These are phyloP conservation scores for Rosa chinensis DNA, from an alignment of 306 rosid species.

Conservation along the genomic window DNA sequence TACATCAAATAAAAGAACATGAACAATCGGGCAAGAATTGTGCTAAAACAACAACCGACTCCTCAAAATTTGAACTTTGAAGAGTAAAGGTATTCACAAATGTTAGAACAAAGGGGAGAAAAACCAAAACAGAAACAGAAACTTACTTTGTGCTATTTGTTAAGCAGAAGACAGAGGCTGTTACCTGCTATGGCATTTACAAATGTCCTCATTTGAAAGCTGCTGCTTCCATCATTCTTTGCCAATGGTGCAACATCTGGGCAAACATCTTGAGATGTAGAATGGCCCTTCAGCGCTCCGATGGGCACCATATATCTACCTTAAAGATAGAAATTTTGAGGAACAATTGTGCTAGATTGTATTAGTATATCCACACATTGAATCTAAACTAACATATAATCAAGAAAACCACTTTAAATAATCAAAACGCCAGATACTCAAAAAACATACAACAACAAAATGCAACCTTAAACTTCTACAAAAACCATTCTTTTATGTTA, in stretches of 20 bases:
- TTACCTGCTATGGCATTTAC: constrained; percentile 64
- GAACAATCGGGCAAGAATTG: background rate
- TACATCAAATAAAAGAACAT: background rate
- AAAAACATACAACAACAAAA: background rate
- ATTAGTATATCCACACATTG: background rate
- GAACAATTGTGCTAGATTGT: background rate
- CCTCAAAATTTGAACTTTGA: background rate
- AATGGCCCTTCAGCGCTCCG: constrained; percentile 28
- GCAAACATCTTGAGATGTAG: constrained; percentile 25
- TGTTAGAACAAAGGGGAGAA: background rate
- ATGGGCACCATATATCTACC: constrained; percentile 33
- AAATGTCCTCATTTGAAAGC: constrained; percentile 31
- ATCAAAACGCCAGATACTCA: background rate
- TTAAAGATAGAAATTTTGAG: constrained; percentile 10
- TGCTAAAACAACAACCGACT: background rate
- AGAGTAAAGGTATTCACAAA: background rate
- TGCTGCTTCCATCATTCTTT: constrained; percentile 36
- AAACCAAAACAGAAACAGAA: background rate
- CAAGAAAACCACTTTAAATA: background rate
- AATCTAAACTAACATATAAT: background rate
- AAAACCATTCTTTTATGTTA: background rate
- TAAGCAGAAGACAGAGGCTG: constrained; percentile 13
- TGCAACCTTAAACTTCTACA: background rate
- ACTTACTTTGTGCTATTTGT: background rate
- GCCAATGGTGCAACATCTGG: constrained; percentile 27